A percentile compares a stretch with the other conserved stretches of the same genome.
Evolutionary conservation across 2,329 filamentous ascomycete genomes (phyloP).

Genomic region (Ophiocordyceps camponoti-rufipedis): DNA sequence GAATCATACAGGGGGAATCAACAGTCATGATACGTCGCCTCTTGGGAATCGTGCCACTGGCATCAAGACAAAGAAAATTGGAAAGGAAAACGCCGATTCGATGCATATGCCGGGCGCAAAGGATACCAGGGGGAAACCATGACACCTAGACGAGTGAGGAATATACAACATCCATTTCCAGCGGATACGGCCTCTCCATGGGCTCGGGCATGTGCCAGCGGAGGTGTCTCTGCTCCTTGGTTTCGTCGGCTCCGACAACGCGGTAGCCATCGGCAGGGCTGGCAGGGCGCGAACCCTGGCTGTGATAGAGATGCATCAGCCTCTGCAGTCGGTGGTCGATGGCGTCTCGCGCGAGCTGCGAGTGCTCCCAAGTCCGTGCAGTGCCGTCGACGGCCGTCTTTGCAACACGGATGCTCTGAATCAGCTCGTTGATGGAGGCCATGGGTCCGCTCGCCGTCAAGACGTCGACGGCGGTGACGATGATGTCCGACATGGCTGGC

Average conservation of each 20-base stretch:
- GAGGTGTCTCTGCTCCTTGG: constrained; percentile 9
- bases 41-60: background rate
- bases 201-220: constrained; percentile 18
- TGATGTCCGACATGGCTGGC: constrained; percentile 44
- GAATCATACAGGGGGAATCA: background rate
- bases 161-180: constrained; percentile 20
- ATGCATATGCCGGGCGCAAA: background rate
- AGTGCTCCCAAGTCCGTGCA: constrained; percentile 39
- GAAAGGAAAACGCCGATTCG: background rate
- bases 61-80: background rate
- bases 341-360: constrained; percentile 27
- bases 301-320: constrained; percentile 14
- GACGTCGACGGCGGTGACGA: constrained; percentile 47
- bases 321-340: constrained; percentile 21
- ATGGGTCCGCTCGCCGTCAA: constrained; percentile 40
- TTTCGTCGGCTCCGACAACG: constrained; percentile 9
- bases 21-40: background rate
- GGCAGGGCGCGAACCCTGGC: constrained; percentile 11
- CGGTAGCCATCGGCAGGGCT: constrained; percentile 12
- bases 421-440: constrained; percentile 27
- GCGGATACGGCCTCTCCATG: constrained; percentile 16
- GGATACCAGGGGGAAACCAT: background rate
- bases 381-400: constrained; percentile 36
- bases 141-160: constrained; percentile 7
- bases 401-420: constrained; percentile 34